Base-by-base conservation (phyloP, 1,139 yeast genomes). In the Geotrichum citri-aurantii region DNA sequence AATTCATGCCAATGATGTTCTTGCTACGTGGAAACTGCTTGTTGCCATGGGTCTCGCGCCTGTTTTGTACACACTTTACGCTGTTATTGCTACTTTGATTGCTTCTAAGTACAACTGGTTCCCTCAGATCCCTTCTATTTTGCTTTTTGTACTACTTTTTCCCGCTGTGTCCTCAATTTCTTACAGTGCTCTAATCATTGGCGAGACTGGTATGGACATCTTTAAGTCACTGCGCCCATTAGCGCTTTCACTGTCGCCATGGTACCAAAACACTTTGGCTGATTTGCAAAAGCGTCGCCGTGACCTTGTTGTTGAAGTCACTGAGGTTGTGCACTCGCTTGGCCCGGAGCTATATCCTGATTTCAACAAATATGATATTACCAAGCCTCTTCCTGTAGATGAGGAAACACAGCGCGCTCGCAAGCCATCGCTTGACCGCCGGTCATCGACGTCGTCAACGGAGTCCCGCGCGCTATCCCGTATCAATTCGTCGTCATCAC, bases 1-100 rank as follows among this genome's bases (percentile, higher is more conserved):
- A 71, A 86, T 93, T 63, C 83, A 84, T 67, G 99, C 96, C 27
- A 85, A 86, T 61, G 99, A 93, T 72, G 97, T 93, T 29, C 80
- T 91, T 61, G 97, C 97, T 1, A 91, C 97, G 1, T 91, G 99
- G 99, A 93, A 93, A 72, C 85, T 93, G 50, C 78, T 93, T 64
- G 92, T 93, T 51, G 85, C 93, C 44, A 81, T 93, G 82, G 96
- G 93, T 7, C 77, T 89, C 61, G 95, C 97, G 0, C 99, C 99
- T 1, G 72, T 90, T 46, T 77, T 93, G 44, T 93, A 92, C 74
- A 82, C 85, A 52, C 78, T 87, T 61, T 93, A 93, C 72, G 91
- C 97, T 0, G 69, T 84, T 6, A 65, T 88, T 48, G 87, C 89
- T 27, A 81, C 89, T 14, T 77, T 75, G 69, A 53, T 68, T 44